These are phyloP conservation scores for Pseudonitzschia multiseries DNA, from an alignment of 108 stramenopile genomes.

Conservation along the genomic window DNA sequence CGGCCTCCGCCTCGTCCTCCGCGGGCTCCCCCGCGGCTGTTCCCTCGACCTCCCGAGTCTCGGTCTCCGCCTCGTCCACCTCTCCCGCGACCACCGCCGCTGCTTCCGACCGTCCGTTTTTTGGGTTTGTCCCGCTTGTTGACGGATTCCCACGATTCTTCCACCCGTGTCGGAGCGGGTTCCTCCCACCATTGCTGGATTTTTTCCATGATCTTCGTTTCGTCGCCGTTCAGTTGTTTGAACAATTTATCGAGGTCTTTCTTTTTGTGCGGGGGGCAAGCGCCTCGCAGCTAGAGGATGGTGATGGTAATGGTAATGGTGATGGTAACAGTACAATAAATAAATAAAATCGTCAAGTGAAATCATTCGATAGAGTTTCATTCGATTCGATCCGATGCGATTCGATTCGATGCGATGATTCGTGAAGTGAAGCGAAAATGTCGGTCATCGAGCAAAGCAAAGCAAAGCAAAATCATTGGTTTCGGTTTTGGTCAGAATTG, in stretches of 20 bases:
- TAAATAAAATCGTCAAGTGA: too few species aligned
- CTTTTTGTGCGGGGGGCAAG: constrained; percentile 74
- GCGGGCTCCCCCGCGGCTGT: constrained; percentile 39
- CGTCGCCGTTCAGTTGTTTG: constrained; percentile 79
- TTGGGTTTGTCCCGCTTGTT: constrained; percentile 62
- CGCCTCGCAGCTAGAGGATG: constrained; percentile 40
- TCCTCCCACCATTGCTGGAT: constrained; percentile 86
- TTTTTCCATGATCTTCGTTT: constrained; percentile 65
- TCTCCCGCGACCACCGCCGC: constrained; percentile 34
- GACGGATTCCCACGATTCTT: constrained; percentile 76
- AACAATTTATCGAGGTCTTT: constrained; percentile 81
- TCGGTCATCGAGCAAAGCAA: too few species aligned
- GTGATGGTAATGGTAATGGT: too few species aligned
- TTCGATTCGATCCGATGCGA: too few species aligned
- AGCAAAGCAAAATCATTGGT: too few species aligned
- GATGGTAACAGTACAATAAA: too few species aligned
- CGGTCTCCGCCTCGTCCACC: constrained; percentile 39
- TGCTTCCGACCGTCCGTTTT: constrained; percentile 32
- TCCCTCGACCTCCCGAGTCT: constrained; percentile 31
- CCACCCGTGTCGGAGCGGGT: constrained; percentile 50
- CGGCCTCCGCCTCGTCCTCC: constrained; percentile 44
- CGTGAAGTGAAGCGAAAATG: too few species aligned
- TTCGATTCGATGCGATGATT: too few species aligned
- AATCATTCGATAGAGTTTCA: too few species aligned
- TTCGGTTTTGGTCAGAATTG: too few species aligned